Evolutionary conservation across 2,329 filamentous ascomycete species (phyloP).

Genomic region (Tolypocladium nubicola): DNA sequence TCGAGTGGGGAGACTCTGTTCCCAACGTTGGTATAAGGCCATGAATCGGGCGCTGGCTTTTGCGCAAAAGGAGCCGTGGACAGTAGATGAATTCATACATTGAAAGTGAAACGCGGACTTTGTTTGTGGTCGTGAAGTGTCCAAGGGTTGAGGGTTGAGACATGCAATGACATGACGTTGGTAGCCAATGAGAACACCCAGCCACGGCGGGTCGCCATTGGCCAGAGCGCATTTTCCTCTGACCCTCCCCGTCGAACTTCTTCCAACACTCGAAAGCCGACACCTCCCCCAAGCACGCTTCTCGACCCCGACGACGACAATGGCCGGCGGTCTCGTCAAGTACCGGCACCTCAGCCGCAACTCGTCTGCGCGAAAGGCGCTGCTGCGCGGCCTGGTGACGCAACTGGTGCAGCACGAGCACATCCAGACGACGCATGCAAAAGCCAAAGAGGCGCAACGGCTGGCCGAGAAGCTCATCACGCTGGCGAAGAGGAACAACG

Average conservation of each 20-base stretch:
- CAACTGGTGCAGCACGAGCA: conserved; percentile 89
- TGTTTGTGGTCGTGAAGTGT: background rate
- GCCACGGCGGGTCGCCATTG: background rate
- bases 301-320: conserved; percentile 22
- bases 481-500: conserved; percentile 84
- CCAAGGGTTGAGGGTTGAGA: background rate
- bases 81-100: too few species aligned
- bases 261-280: background rate
- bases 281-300: background rate
- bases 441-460: conserved; percentile 93
- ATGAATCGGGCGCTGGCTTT: too few species aligned
- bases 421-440: conserved; percentile 89
- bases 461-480: conserved; percentile 93
- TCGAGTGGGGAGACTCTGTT: too few species aligned
- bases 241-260: background rate
- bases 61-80: too few species aligned
- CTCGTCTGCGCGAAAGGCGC: conserved; percentile 79
- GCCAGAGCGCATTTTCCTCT: background rate
- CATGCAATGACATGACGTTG: too few species aligned
- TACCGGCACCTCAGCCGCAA: conserved; percentile 81
- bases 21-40: too few species aligned
- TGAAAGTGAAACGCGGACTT: too few species aligned
- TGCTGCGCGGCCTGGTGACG: conserved; percentile 92
- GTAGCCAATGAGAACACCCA: background rate
- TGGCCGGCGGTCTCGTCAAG: conserved; percentile 81